Evolutionary conservation across 1,284 basidiomycete genomes (phyloP).

Genomic region (Neotropicomus parvogracilis): DNA sequence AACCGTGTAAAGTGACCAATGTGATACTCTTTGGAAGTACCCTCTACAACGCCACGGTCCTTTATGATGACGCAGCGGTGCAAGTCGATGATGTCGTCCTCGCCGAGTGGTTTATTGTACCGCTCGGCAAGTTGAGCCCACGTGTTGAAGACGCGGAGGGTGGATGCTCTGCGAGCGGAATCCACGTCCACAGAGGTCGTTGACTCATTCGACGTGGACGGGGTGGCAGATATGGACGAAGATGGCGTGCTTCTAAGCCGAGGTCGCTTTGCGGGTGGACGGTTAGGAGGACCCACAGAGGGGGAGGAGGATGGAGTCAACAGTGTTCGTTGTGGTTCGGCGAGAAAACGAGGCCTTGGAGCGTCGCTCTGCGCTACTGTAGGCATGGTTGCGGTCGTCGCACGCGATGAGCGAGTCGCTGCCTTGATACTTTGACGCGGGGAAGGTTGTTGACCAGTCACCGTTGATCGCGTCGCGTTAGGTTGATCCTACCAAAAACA

Average conservation of each 20-base stretch:
- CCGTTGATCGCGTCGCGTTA: slow-evolving; percentile 24
- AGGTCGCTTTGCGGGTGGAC: slow-evolving; percentile 38
- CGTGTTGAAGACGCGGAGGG: slow-evolving; percentile 51
- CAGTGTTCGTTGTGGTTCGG: slow-evolving; percentile 15
- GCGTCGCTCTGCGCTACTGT: neutral
- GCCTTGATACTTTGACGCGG: slow-evolving; percentile 3
- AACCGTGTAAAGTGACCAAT: slow-evolving; percentile 48
- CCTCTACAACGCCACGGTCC: slow-evolving; percentile 63
- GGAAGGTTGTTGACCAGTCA: slow-evolving; percentile 10
- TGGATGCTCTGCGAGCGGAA: slow-evolving; percentile 53
- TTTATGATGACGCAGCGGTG: slow-evolving; percentile 53
- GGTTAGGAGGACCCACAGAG: slow-evolving; percentile 31
- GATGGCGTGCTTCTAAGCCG: slow-evolving; percentile 35
- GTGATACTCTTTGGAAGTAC: slow-evolving; percentile 37
- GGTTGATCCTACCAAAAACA: slow-evolving; percentile 18
- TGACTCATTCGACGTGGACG: slow-evolving; percentile 29
- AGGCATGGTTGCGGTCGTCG: slow-evolving; percentile 17
- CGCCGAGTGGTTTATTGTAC: slow-evolving; percentile 60
- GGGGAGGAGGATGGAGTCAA: slow-evolving; percentile 31
- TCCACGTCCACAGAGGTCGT: slow-evolving; percentile 40
- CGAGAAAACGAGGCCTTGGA: slow-evolving; percentile 1
- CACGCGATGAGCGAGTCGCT: slow-evolving; percentile 4
- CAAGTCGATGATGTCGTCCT: slow-evolving; percentile 74
- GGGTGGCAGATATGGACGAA: slow-evolving; percentile 26
- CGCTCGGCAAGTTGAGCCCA: slow-evolving; percentile 67